Evolutionary conservation across 495 filamentous ascomycete species (phyloP).

Genomic region (Achaetomiella virescens): DNA sequence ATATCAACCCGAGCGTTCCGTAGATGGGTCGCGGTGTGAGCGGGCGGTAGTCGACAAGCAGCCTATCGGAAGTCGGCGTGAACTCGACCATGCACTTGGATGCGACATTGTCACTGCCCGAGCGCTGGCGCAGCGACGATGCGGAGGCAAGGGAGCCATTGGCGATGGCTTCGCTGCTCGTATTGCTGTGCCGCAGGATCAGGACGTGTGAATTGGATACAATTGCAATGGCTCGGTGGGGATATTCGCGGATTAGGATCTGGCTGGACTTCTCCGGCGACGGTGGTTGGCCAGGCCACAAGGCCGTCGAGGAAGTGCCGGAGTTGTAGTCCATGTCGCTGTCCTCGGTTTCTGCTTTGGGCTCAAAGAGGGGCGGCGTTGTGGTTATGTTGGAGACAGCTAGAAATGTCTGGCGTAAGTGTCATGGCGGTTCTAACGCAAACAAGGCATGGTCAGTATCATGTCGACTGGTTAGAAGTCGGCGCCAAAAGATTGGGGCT

Average conservation of each 20-base stretch:
- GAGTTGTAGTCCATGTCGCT: constrained; percentile 25
- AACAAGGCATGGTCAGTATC: neutral
- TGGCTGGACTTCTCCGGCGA: constrained; percentile 44
- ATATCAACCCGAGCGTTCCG: constrained; percentile 86
- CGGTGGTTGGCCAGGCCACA: constrained; percentile 31
- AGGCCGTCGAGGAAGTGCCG: constrained; percentile 13
- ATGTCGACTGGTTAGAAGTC: neutral
- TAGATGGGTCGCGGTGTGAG: constrained; percentile 69
- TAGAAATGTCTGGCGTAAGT: neutral
- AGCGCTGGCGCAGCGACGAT: constrained; percentile 35
- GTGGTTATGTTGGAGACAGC: neutral
- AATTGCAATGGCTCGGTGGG: constrained; percentile 78
- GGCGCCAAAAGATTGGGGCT: no score
- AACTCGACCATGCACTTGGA: constrained; percentile 86
- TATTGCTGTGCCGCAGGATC: constrained; percentile 68
- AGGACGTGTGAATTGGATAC: constrained; percentile 71
- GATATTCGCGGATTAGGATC: constrained; percentile 67
- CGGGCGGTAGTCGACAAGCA: constrained; percentile 66
- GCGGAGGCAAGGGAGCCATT: constrained; percentile 49
- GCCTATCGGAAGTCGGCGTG: constrained; percentile 51
- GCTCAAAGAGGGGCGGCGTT: constrained; percentile 1
- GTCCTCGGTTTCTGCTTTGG: neutral
- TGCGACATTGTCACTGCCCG: constrained; percentile 29
- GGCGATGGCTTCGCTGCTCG: constrained; percentile 45
- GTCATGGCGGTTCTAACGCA: constrained; percentile 8